Evolutionary conservation across 441 rosid species (phyloP), one percentile per base, ranked within the genome.

Genomic region (Bocquillonia castaneifolia): DNA sequence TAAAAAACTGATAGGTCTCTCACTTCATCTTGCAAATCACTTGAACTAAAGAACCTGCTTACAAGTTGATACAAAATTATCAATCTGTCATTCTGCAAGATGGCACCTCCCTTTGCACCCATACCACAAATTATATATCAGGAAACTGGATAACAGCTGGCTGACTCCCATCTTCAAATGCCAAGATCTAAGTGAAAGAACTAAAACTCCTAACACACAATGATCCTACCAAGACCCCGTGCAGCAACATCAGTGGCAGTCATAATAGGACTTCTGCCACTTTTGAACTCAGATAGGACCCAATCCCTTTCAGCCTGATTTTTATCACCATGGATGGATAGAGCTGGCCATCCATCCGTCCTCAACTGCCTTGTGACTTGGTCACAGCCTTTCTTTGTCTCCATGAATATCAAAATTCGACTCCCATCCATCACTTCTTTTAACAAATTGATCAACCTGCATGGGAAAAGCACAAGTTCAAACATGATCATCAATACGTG

Each of bases 171-270:
- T 79, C 85, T 80, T 81, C 74, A 76, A 70, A 75, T 72, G 68
- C 69, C 67, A 78, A 85, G 71, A 76, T 75, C 75, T 66, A 80
- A 42, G 78, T 39, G 59, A 72, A 69, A 79, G 60, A 78, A 75
- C 74, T 77, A 82, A 76, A 81, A 79, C 71, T 80, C 93, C 85
- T 82, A 86, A 74, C 72, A 85, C 82, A 88, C 78, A 79, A 73
- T 78, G 77, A 86, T 81, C 98, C 91, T 92, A 94, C 97, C 98
- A 86, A 94, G 97, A 76, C 99, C 99, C 81, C 98, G 87, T 52
- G 98, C 99, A 68, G 99, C 99, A 71, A 93, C 99, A 77, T 93
- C 96, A 76, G 97, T 94, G 72, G 99, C 99, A 73, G 92, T 94
- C 99, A 94, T 91, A 77, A 94, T 84, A 50, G 92, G 87, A 80